Evolutionary conservation across 108 stramenopile species (phyloP), one percentile per base, ranked within the genome.

Genomic region (Skeletonema menzelii): DNA sequence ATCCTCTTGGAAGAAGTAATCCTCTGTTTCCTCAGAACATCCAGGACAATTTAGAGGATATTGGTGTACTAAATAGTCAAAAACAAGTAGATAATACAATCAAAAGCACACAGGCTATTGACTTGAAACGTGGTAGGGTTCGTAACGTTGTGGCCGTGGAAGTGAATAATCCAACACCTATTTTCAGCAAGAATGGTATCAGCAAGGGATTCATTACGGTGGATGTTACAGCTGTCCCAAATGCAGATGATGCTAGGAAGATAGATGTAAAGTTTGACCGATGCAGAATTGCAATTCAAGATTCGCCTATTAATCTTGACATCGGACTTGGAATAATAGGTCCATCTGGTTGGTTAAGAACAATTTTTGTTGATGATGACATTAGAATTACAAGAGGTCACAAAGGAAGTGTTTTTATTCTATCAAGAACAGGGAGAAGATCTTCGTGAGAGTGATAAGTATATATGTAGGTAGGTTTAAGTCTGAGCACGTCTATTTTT

Each of bases 321-420:
- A 56, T 94, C 59, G 87, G 88, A 15, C 72, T 94, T 22, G 90
- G 92, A 24, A 57, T 87, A 4, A 65, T 90, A 56, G 90, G 90
- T 10, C 92, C 90, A 1, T 84, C 67, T 0, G 92, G 92, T 28
- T 94, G 92, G 92, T 58, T 94, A 63, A 68, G 84, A 27, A 94
- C 92, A 17, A 67, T 53, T 2, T 91, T 88, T 66, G 78, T 94
- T 27, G 92, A 94, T 69, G 84, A 91, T 56, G 77, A 81, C 7
- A 76, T 94, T 26, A 84, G 92, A 12, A 91, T 94, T 20, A 91
- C 92, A 3, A 64, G 92, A n/a, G 92, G 92, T 10, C 87, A 91
- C 66, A 94, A 94, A 65, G 92, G 92, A 32, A 85, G 84, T 62
- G 90, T 94, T 0, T 94, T 94, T 59, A 79, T 94, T 42, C 70